A percentile compares a stretch with the other conserved stretches of the same genome.
Evolutionary conservation across 2,329 filamentous ascomycete species (phyloP).

Genomic region (Xenoacremonium recifei): DNA sequence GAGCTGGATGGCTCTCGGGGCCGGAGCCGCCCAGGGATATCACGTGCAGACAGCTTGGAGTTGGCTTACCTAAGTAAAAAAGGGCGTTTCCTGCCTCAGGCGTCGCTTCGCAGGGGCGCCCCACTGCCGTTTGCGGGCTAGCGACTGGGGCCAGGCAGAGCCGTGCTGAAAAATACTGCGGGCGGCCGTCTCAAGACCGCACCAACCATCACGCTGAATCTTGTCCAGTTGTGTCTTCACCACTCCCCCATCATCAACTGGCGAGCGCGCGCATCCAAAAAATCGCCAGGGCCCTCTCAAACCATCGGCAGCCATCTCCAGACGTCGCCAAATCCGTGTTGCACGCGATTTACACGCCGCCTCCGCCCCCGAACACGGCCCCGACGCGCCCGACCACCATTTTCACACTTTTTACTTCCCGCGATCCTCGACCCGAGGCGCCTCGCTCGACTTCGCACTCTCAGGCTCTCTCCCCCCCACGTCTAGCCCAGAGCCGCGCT

Average conservation of each 20-base stretch:
- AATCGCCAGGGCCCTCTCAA: conserved; percentile 59
- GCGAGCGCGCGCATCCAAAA: conserved; percentile 61
- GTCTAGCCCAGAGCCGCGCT: conserved; percentile 22
- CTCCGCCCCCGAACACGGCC: conserved; percentile 38
- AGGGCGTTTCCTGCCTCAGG: conserved; percentile 19
- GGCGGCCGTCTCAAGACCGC: conserved; percentile 35
- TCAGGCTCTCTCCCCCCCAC: conserved; percentile 14
- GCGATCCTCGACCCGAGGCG: background rate
- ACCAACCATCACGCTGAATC: conserved; percentile 49
- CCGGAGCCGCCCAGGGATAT: too few relatives aligned
- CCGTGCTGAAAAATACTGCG: conserved; percentile 46
- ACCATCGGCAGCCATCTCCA: conserved; percentile 59
- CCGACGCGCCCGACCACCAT: conserved; percentile 39
- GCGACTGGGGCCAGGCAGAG: conserved; percentile 28
- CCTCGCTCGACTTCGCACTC: conserved; percentile 10
- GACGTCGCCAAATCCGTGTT: conserved; percentile 50
- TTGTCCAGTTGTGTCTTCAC: conserved; percentile 51
- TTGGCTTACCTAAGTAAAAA: conserved; percentile 16
- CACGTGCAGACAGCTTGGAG: too few relatives aligned
- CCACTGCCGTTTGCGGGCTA: conserved; percentile 23
- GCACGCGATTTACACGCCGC: conserved; percentile 54
- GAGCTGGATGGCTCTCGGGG: too few relatives aligned
- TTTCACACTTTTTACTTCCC: conserved; percentile 44
- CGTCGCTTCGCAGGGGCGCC: background rate
- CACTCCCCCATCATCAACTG: conserved; percentile 51